phyloP scores from a whole-genome alignment of 768 basidiomycete species.

The Hericium rajendrae region DNA sequence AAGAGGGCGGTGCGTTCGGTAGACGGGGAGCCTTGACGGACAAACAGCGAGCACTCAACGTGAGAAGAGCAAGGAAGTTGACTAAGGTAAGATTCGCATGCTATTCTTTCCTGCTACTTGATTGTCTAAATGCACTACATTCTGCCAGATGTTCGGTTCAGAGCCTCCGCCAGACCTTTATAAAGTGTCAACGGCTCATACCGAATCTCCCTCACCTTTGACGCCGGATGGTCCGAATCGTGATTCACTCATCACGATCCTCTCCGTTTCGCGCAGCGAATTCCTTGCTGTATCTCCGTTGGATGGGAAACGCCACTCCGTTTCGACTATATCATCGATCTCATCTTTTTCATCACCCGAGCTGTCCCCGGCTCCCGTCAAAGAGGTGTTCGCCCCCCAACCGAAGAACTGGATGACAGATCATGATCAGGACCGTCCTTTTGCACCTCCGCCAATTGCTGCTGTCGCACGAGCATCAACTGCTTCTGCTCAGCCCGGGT shows the following conservation, averaged over 20 bases:
- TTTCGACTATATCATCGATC: slow-evolving; percentile 6
- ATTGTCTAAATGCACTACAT: too few species aligned
- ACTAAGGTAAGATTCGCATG: slow-evolving; percentile 28
- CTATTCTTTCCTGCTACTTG: neutral
- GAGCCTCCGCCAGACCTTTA: slow-evolving; percentile 37
- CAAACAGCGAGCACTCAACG: slow-evolving; percentile 29
- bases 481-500: neutral
- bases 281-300: neutral
- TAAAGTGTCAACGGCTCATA: slow-evolving; percentile 21
- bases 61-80: slow-evolving; percentile 42
- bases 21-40: slow-evolving; percentile 16
- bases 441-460: neutral
- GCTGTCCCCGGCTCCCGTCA: neutral
- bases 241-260: slow-evolving; percentile 10
- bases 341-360: slow-evolving; percentile 1
- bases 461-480: neutral
- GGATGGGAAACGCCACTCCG: neutral
- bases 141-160: slow-evolving; percentile 37
- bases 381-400: neutral
- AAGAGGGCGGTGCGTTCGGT: neutral
- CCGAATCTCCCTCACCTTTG: slow-evolving; percentile 2
- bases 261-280: slow-evolving; percentile 6
- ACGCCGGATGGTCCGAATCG: neutral
- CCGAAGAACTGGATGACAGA: neutral
- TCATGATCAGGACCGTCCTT: neutral